These are phyloP conservation scores for Pythium coloratum DNA, from an alignment of 352 stramenopile genomes.

Conservation along the genomic window DNA sequence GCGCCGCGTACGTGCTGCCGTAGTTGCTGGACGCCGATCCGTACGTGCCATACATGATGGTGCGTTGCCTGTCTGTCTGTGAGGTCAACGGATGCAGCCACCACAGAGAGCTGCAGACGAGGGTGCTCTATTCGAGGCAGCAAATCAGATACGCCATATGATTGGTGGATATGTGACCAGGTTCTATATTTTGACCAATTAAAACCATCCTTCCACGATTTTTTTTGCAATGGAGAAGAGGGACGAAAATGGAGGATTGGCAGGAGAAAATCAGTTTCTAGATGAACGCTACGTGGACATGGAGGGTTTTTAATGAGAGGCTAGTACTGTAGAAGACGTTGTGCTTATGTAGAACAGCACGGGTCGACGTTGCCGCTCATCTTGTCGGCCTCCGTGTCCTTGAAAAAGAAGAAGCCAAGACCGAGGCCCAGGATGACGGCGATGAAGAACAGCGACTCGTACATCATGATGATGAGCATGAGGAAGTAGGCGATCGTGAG, in stretches of 20 bases:
- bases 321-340: not conserved
- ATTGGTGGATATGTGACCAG: not conserved
- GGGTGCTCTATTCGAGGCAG: not conserved
- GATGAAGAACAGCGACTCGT: slow-evolving; percentile 80
- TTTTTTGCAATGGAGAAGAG: not conserved
- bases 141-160: not conserved
- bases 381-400: slow-evolving; percentile 72
- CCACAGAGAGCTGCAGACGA: not conserved
- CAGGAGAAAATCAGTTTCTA: not conserved
- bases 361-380: slow-evolving; percentile 69
- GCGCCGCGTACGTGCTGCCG: slow-evolving; percentile 19
- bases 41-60: slow-evolving; percentile 27
- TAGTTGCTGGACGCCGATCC: slow-evolving; percentile 21
- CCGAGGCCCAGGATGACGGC: slow-evolving; percentile 72
- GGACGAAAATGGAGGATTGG: not conserved
- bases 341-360: slow-evolving; percentile 69
- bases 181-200: slow-evolving; percentile 3
- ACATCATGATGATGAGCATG: slow-evolving; percentile 89
- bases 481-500: slow-evolving; percentile 77
- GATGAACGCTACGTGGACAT: slow-evolving; percentile 1
- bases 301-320: not conserved
- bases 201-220: not conserved
- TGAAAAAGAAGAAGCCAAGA: slow-evolving; percentile 78
- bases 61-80: not conserved
- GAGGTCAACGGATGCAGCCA: not conserved